Percentiles rank a stretch among this genome's conserved stretches.
phyloP scores from a whole-genome alignment of 2,329 filamentous ascomycete genomes.

The Berkeleyomyces rouxiae region DNA sequence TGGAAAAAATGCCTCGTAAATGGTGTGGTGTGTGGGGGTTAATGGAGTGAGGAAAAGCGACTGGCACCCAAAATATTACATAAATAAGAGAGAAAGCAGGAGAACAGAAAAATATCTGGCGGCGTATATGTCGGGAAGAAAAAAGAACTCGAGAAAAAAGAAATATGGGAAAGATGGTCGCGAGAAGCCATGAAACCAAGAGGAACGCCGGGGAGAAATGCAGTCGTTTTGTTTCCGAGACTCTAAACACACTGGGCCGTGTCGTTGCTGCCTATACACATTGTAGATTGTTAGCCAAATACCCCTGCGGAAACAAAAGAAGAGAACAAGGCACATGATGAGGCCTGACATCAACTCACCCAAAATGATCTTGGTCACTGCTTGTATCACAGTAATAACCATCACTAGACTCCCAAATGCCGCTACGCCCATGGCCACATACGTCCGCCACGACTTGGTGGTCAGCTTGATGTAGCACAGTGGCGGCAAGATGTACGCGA shows the following conservation, averaged over 20 bases:
- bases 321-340: background rate
- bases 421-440: conserved; percentile 54
- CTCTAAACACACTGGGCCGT: conserved; percentile 10
- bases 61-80: background rate
- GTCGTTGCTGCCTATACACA: conserved; percentile 1
- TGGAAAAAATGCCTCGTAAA: background rate
- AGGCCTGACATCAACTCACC: conserved; percentile 22
- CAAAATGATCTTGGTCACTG: conserved; percentile 48
- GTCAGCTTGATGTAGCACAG: conserved; percentile 91
- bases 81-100: background rate
- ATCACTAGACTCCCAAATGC: conserved; percentile 68
- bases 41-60: background rate
- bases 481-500: conserved; percentile 90
- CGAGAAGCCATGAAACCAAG: background rate
- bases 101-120: background rate
- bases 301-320: background rate
- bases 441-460: conserved; percentile 56
- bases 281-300: background rate
- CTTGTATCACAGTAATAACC: conserved; percentile 61
- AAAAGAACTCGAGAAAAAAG: background rate
- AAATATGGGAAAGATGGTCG: background rate
- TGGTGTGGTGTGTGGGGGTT: background rate
- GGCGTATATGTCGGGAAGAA: background rate
- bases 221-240: background rate
- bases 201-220: conserved; percentile 7